These are phyloP conservation scores for Ogataea thermomethanolica DNA, from an alignment of 805 yeast genomes.

Conservation along the genomic window DNA sequence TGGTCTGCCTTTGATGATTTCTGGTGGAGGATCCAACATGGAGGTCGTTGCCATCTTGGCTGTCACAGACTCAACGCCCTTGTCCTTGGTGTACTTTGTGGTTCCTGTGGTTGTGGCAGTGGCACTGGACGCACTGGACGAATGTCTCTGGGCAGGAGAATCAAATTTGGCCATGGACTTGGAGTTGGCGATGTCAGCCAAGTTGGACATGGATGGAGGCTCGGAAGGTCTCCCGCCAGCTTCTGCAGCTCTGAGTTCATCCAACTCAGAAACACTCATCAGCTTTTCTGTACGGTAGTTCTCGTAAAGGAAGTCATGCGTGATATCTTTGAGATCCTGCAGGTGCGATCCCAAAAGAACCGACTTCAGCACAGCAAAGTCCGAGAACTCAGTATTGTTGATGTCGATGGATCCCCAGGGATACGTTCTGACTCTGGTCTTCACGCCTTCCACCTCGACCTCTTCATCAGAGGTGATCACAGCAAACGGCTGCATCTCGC, in stretches of 20 bases:
- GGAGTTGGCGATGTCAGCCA: constrained; percentile 49
- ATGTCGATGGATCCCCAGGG: constrained; percentile 74
- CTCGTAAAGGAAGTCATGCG: constrained; percentile 63
- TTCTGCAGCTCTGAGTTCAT: constrained; percentile 26
- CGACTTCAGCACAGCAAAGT: constrained; percentile 51
- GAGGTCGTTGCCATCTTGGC: constrained; percentile 15
- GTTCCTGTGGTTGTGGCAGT: constrained; percentile 5
- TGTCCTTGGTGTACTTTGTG: constrained; percentile 13
- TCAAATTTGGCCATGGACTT: constrained; percentile 30
- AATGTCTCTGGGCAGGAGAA: constrained; percentile 9
- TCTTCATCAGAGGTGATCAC: constrained; percentile 62
- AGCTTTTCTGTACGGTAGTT: constrained; percentile 62
- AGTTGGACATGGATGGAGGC: constrained; percentile 59
- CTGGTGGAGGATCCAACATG: constrained; percentile 14
- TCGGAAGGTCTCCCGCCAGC: constrained; percentile 23
- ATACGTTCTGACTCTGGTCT: constrained; percentile 58
- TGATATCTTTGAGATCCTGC: constrained; percentile 62
- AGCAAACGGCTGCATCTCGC: constrained; percentile 73
- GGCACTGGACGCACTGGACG: constrained; percentile 10
- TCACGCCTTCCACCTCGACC: constrained; percentile 46
- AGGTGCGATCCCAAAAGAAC: constrained; percentile 58
- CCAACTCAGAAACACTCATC: constrained; percentile 48
- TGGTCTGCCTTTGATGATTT: constrained; percentile 16
- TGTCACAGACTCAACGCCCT: constrained; percentile 12
- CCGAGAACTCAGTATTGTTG: constrained; percentile 48